Base-by-base conservation (phyloP, 2,329 filamentous ascomycete species). In the Ceratocystis diversiconidia region DNA sequence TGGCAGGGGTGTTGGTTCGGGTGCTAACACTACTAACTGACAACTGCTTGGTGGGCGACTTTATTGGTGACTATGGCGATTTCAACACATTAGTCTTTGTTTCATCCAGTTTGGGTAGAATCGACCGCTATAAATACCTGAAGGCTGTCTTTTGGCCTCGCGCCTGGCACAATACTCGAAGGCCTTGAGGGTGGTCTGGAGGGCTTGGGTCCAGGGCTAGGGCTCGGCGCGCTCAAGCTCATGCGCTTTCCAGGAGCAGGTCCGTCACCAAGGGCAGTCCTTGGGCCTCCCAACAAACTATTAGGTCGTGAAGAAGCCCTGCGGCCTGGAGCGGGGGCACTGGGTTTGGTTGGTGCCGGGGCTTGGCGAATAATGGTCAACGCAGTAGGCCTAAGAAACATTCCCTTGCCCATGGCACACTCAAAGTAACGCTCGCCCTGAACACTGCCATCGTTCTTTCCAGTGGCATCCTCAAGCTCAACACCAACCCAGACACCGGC, bases 401-500 rank as follows among this genome's bases (percentile, higher is more conserved):
- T 94, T 72, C 85, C 85, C 69, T 79, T 79, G 50, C 79, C 90
- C 84, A 82, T 86, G 75, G 73, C 81, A 76, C 92, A 97, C 62
- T 92, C 85, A 71, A 96, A 97, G 74, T 97, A 97, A 22, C 90
- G 81, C 73, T 90, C 83, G 68, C 90, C 92, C 74, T 92, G 84
- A 60, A 97, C 90, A 65, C 88, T 87, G 69, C 92, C 92, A 80
- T 97, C 90, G 71, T 97, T 97, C 79, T 97, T 97, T 41, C 94
- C 92, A 22, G 82, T 84, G 64, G 86, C 79, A 60, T 90, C 87
- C 63, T 90, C 85, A 66, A 97, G 83, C 78, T 96, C 92, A 67
- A 97, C 83, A 69, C 92, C 92, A 67, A 96, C 80, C 90, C 92
- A 97, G 68, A 89, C 85, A 69, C 92, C 92, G 12, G 66, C 22